phyloP scores from a whole-genome alignment of 768 basidiomycete species.

The Xerocomellus intermedius region DNA sequence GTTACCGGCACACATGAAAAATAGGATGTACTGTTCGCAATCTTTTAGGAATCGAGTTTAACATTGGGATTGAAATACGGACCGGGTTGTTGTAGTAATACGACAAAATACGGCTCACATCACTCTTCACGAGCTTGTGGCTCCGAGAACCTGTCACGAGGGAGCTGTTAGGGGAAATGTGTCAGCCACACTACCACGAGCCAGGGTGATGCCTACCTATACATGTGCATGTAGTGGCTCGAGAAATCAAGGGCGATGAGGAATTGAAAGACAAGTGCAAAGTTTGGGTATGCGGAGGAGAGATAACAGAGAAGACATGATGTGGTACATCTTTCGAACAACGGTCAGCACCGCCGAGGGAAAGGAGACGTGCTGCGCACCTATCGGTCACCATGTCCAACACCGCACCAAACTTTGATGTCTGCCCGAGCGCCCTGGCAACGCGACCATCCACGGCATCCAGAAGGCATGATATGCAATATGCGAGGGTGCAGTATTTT shows the following conservation, averaged over 20 bases:
- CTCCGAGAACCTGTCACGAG: conserved; percentile 91
- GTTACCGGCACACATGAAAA: conserved; percentile 92
- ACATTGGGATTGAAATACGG: conserved; percentile 32
- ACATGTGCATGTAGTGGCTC: conserved; percentile 99
- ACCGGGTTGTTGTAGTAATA: conserved; percentile 93
- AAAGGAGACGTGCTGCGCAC: conserved; percentile 43
- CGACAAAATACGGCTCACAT: conserved; percentile 90
- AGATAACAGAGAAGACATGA: conserved; percentile 94
- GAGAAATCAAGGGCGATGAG: conserved; percentile 97
- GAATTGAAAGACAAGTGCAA: conserved; percentile 85
- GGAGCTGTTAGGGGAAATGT: conserved; percentile 53
- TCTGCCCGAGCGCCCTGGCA: conserved; percentile 83
- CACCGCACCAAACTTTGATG: conserved; percentile 96
- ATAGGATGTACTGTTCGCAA: conserved; percentile 67
- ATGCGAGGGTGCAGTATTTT: conserved; percentile 85
- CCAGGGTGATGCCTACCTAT: conserved; percentile 58
- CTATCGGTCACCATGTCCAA: conserved; percentile 99
- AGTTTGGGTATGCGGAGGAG: conserved; percentile 83
- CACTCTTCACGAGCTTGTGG: conserved; percentile 90
- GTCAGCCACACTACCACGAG: conserved; percentile 3
- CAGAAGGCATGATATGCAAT: conserved; percentile 86
- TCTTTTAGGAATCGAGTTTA: not conserved
- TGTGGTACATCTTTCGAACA: conserved; percentile 83
- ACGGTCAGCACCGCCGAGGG: not conserved
- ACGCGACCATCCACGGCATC: conserved; percentile 96